These are phyloP conservation scores for Blastobotrys elegans DNA, from an alignment of 1,139 yeast genomes.

Conservation along the genomic window DNA sequence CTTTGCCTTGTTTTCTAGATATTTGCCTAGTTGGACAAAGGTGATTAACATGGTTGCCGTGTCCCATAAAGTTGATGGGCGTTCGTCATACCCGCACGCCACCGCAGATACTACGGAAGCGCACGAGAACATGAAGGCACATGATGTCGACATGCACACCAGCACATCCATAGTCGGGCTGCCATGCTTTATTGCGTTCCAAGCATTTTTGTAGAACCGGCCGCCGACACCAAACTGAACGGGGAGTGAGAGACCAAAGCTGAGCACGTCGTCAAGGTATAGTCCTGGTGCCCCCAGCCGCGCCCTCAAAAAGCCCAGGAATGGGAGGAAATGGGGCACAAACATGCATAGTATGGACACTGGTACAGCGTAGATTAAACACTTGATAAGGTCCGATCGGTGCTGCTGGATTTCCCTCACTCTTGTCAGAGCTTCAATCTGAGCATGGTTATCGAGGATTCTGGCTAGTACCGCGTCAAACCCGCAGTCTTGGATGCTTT, in stretches of 20 bases:
- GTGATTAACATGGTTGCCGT: conserved; percentile 79
- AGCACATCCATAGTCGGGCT: conserved; percentile 96
- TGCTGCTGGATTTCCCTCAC: conserved; percentile 69
- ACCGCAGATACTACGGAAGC: conserved; percentile 48
- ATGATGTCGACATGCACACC: conserved; percentile 75
- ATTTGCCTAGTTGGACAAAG: conserved; percentile 84
- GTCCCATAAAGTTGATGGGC: conserved; percentile 76
- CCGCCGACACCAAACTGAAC: conserved; percentile 65
- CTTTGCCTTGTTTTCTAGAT: conserved; percentile 86
- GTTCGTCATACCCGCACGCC: conserved; percentile 31
- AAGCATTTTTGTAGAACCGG: conserved; percentile 60
- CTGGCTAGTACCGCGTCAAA: conserved; percentile 44
- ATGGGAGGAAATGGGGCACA: conserved; percentile 31
- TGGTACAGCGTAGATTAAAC: conserved; percentile 58
- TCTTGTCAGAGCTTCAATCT: conserved; percentile 62
- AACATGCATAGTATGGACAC: conserved; percentile 55
- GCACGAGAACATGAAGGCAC: conserved; percentile 71
- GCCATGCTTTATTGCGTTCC: conserved; percentile 58
- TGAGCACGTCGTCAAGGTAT: conserved; percentile 48
- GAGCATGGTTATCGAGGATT: conserved; percentile 50
- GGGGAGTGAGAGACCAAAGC: conserved; percentile 56
- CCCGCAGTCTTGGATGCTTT: conserved; percentile 45
- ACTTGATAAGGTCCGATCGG: conserved; percentile 49
- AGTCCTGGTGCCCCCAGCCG: conserved; percentile 34
- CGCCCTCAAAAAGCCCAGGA: conserved; percentile 26